Evolutionary conservation across 2,329 filamentous ascomycete genomes (phyloP).

Genomic region (Mariannaea elegans): DNA sequence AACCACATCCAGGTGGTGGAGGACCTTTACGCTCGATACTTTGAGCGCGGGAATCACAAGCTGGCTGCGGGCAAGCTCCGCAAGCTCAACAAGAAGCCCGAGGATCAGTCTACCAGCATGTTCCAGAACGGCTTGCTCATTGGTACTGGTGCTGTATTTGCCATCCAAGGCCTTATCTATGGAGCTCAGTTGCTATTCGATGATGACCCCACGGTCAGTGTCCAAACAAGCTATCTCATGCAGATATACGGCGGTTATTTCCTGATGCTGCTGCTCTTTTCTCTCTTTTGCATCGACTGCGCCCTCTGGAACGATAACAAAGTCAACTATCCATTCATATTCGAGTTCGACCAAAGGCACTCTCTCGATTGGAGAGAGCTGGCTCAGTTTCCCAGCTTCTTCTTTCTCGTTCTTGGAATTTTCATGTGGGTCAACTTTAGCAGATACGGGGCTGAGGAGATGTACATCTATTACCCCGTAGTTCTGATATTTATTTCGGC

Average conservation of each 20-base stretch:
- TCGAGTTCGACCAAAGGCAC: constrained; percentile 91
- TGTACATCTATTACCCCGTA: constrained; percentile 89
- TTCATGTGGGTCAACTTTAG: constrained; percentile 92
- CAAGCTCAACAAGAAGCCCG: constrained; percentile 68
- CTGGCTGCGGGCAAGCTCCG: constrained; percentile 88
- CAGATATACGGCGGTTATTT: constrained; percentile 97
- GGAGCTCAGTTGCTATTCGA: constrained; percentile 63
- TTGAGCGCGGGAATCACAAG: constrained; percentile 93
- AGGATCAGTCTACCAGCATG: constrained; percentile 64
- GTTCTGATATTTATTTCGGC: constrained; percentile 76
- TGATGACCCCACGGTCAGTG: constrained; percentile 55
- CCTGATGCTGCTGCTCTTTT: constrained; percentile 79
- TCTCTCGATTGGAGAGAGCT: constrained; percentile 90
- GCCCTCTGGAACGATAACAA: constrained; percentile 83
- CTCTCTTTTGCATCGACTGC: constrained; percentile 87
- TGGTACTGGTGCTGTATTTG: constrained; percentile 73
- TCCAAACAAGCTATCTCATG: constrained; percentile 73
- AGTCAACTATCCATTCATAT: constrained; percentile 96
- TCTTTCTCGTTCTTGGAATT: constrained; percentile 79
- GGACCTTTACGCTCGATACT: constrained; percentile 93
- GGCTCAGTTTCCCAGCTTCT: constrained; percentile 85
- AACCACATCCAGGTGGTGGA: constrained; percentile 82
- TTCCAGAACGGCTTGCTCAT: constrained; percentile 73
- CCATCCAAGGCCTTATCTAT: constrained; percentile 71
- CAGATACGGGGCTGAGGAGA: constrained; percentile 66